phyloP scores from a whole-genome alignment of 2,329 filamentous ascomycete species.

The Myrmaecium sp. region DNA sequence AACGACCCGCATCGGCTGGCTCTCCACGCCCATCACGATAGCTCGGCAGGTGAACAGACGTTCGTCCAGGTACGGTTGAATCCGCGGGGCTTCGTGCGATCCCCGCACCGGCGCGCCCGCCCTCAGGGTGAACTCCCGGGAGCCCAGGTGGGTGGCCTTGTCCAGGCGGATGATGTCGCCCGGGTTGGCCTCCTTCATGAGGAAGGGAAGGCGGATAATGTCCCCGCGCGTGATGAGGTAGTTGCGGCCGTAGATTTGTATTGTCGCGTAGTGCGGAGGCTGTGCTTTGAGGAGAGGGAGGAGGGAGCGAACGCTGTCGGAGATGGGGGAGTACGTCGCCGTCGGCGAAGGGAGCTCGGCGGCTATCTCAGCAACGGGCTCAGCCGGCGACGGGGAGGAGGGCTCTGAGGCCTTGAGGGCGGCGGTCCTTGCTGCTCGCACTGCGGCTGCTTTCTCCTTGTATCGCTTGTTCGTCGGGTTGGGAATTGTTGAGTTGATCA shows the following conservation, averaged over 20 bases:
- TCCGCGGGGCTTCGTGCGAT: conserved; percentile 12
- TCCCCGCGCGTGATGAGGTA: conserved; percentile 55
- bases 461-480: no score
- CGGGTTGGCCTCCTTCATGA: conserved; percentile 35
- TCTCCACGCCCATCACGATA: conserved; percentile 68
- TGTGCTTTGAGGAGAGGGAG: conserved; percentile 58
- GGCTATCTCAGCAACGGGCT: conserved; percentile 7
- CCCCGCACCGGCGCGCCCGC: conserved; percentile 18
- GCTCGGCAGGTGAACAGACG: conserved; percentile 71
- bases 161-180: conserved; percentile 82
- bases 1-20: conserved; percentile 39
- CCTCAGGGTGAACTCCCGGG: conserved; percentile 78
- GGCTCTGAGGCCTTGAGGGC: conserved; percentile 6
- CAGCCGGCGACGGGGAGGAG: conserved; percentile 10
- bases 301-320: conserved; percentile 41
- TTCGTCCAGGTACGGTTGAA: conserved; percentile 55
- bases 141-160: conserved; percentile 66
- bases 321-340: conserved; percentile 24
- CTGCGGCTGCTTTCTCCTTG: no score
- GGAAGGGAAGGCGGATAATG: conserved; percentile 31
- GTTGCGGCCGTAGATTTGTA: conserved; percentile 62
- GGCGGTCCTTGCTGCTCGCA: conserved; percentile 8
- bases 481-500: conserved; percentile 36
- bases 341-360: conserved; percentile 7
- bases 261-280: conserved; percentile 59